Evolutionary conservation across 2,329 filamentous ascomycete genomes (phyloP).

Genomic region (Alternaria conjuncta): DNA sequence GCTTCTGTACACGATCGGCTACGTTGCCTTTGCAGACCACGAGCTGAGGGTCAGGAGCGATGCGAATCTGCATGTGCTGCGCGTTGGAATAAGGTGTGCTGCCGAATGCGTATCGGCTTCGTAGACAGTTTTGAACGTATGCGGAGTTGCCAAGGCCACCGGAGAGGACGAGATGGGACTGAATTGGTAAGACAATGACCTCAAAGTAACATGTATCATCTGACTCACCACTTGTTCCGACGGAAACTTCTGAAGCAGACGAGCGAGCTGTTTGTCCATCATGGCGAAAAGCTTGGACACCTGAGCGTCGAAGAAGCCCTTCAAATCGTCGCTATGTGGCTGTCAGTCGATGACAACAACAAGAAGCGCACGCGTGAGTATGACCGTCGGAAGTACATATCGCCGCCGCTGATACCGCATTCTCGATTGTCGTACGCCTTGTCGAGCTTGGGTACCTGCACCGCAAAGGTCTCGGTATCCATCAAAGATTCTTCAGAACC

Average conservation of each 20-base stretch:
- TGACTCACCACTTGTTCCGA: conserved; percentile 34
- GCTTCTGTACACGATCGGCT: conserved; percentile 54
- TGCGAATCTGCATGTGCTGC: conserved; percentile 32
- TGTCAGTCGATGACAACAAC: too few relatives aligned
- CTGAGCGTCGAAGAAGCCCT: conserved; percentile 26
- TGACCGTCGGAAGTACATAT: conserved; percentile 21
- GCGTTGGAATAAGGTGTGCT: conserved; percentile 23
- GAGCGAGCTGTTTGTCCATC: conserved; percentile 40
- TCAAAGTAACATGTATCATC: too few relatives aligned
- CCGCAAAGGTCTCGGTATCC: conserved; percentile 37
- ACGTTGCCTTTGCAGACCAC: conserved; percentile 61
- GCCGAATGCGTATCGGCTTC: conserved; percentile 38
- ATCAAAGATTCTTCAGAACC: conserved; percentile 36
- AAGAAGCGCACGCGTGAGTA: too few relatives aligned
- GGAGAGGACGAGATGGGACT: conserved; percentile 49
- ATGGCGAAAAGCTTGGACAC: conserved; percentile 35
- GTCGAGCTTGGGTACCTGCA: conserved; percentile 39
- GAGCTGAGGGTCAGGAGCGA: conserved; percentile 59
- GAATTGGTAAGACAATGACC: not conserved
- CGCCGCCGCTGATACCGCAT: conserved; percentile 23
- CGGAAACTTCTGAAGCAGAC: conserved; percentile 34
- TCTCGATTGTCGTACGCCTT: conserved; percentile 18
- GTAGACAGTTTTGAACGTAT: conserved; percentile 48
- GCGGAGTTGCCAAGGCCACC: conserved; percentile 52
- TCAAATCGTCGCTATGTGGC: conserved; percentile 26